Base-by-base conservation (phyloP, 2,329 filamentous ascomycete genomes). In the Diplodia sapinea region DNA sequence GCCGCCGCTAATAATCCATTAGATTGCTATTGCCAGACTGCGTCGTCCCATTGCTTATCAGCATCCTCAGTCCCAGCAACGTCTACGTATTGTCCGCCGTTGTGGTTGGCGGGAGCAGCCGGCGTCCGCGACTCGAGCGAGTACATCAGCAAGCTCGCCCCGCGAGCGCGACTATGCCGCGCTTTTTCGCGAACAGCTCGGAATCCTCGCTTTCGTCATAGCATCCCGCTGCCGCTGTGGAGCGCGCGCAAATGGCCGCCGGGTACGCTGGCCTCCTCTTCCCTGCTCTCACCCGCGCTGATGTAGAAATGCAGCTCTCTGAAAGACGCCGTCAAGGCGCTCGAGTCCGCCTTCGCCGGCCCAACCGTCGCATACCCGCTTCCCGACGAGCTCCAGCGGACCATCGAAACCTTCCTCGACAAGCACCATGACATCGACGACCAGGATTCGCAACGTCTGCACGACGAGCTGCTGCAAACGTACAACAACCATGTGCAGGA, bases 341-440 rank as follows among this genome's bases (percentile, higher is more conserved):
- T 86, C 55, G 82, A 79, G 63, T 72, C 73, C 65, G 77, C 80
- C 69, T 82, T 85, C 70, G 74, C 80, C 52, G 75, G 77, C 23
- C 71, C 79, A 65, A 77, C 79, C 20, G 73, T 78, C 38, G 75
- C 79, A 12, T 78, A 78, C 23, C 90, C 91, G 9, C 85, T 94
- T 1, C 89, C 91, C 56, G 84, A 89, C 71, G 87, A 90, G 68
- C 81, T 93, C 64, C 78, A 84, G 71, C 80, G 84, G 50, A 82
- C 87, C 64, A 88, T 94, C 70, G 84, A 88, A 66, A 82, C 81
- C 68, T 94, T 92, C 78, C 82, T 92, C 61, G 85, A 88, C 55
- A 89, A 88, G 73, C 88, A 92, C 75, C 81, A 86, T 67, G 85
- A 86, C 71, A 85, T 87, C 70, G 91, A 94, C 73, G 90, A 92